Evolutionary conservation across 2,329 filamentous ascomycete genomes (phyloP), one percentile per base, ranked within the genome.

Genomic region (Xylaria sp.): DNA sequence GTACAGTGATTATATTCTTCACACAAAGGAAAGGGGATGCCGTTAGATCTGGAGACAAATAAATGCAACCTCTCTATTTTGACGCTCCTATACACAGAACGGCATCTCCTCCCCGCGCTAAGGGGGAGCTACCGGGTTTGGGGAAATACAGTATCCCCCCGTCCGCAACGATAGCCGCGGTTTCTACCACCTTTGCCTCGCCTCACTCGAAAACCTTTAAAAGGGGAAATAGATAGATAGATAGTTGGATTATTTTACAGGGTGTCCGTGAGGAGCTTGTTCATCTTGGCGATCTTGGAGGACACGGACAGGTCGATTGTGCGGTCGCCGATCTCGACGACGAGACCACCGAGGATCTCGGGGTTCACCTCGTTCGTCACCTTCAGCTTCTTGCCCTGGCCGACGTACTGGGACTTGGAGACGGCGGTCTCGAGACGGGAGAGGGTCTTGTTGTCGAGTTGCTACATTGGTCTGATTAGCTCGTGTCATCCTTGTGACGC

Each of bases 241-340:
- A 33, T 38, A 13, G 23, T 63, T 48, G 75, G 75, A 75, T 78
- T 77, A 66, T 75, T 94, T 93, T 97, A 99, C 92, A 99, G 87
- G 83, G 92, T 88, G 85, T 99, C 96, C 77, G 89, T 94, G 81
- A 99, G 92, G 82, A 97, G 91, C 92, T 98, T 99, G 93, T 99
- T 99, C 89, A 99, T 93, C 90, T 94, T 97, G 82, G 93, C 89
- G 83, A 99, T 92, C 89, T 95, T 97, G 81, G 92, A 87, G 59
- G 95, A 95, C 79, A 99, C 94, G 84, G 92, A 96, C 77, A 97
- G 92, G 85, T 99, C 96, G 80, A 99, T 97, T 82, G 95, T 98
- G 80, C 95, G 92, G 88, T 98, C 95, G 79, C 94, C 95, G 76
- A 98, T 92, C 86, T 98, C 95, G 79, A 99, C 95, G 74, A 99